These are phyloP conservation scores for Ogataea sp. DNA, from an alignment of 805 yeast species.

Conservation along the genomic window DNA sequence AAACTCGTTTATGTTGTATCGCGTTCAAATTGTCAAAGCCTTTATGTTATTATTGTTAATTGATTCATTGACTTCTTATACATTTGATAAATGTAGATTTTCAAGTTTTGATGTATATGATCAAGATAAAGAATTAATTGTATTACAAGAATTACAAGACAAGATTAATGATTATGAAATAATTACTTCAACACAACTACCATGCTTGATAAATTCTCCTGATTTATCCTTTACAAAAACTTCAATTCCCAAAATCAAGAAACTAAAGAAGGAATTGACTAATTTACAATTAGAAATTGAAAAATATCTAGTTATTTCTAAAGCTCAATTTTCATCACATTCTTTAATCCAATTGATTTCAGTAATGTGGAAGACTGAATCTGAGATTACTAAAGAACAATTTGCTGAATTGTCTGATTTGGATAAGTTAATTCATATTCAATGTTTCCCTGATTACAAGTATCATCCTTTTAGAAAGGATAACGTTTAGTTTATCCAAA, in stretches of 20 bases:
- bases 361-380: slow-evolving; percentile 37
- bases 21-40: slow-evolving; percentile 33
- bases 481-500: no score
- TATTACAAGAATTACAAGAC: no score
- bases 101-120: slow-evolving; percentile 8
- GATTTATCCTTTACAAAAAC: no score
- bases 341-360: slow-evolving; percentile 33
- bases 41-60: slow-evolving; percentile 22
- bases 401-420: slow-evolving; percentile 30
- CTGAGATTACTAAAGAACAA: slow-evolving; percentile 24
- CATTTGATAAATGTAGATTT: slow-evolving; percentile 3
- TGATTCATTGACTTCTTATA: slow-evolving; percentile 14
- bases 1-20: slow-evolving; percentile 39
- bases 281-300: no score
- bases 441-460: slow-evolving; percentile 35
- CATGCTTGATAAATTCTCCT: no score
- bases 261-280: no score
- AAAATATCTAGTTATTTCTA: no score
- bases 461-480: slow-evolving; percentile 32
- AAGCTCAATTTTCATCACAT: slow-evolving; percentile 28
- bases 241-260: no score
- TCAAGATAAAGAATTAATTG: neutral
- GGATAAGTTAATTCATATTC: slow-evolving; percentile 33
- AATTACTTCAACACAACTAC: no score
- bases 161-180: no score